Evolutionary conservation across 164 flowering plant species (phyloP), one percentile per base, ranked within the genome.

Genomic region (Dillenia turbinata): DNA sequence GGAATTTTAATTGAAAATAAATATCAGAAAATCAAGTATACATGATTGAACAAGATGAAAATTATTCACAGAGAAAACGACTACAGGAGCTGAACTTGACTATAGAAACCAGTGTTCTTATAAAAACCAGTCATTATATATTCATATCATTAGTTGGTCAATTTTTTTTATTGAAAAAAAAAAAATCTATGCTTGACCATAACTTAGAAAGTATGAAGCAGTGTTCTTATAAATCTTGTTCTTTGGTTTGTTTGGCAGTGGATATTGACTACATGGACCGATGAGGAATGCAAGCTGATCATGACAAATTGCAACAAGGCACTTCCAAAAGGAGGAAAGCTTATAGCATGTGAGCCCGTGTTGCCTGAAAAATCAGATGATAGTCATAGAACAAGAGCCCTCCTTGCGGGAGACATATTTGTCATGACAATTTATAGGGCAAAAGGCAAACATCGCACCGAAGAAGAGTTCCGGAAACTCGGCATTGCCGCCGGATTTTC

Each of bases 281-380:
- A 89, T 43, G 86, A 83, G 2, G 92, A 86, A 61, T 82, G 87
- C 82, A 72, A 70, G 63, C 9, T n/a, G 51, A 82, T 89, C n/a
- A 66, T 86, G 83, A 79, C 77, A 73, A 89, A 83, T 51, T 80
- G 92, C 54, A 79, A 70, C 74, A 67, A 83, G 33, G 78, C 92
- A 9, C 83, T 89, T 3, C 90, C 90, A 0, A 57, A 44, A 11
- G 87, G 84, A 58, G 92, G 96, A 54, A 86, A 86, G 69, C 9
- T 89, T 68, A 83, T 89, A 1, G 96, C 89, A 0, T 89, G 92
- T 49, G 92, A 89, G 70, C 92, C 92, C 12, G 85, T 85, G 60
- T 59, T 85, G 60, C 90, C 92, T 0, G 64, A 67, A 62, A 52
- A 76, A 50, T 65, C 89, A 0, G 90, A 89, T 60, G 75, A 63